These are phyloP conservation scores for Botrytis squamosa DNA, from an alignment of 2,329 filamentous ascomycete genomes.

Conservation along the genomic window DNA sequence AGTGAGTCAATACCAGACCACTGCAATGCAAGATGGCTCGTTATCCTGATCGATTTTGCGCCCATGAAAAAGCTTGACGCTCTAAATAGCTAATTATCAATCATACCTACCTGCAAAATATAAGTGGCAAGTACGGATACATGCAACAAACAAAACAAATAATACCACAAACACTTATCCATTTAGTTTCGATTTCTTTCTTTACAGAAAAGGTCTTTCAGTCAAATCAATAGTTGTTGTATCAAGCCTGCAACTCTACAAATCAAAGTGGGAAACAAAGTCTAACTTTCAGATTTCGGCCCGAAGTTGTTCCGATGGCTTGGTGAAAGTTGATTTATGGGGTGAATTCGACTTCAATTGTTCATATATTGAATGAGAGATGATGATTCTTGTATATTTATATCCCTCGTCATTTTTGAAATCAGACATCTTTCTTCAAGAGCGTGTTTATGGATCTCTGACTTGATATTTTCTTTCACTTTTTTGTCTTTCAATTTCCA, in stretches of 20 bases:
- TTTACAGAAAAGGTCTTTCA: neutral
- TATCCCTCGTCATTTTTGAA: neutral
- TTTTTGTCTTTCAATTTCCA: neutral
- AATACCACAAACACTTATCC: neutral
- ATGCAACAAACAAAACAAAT: neutral
- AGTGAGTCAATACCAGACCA: neutral
- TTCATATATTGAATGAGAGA: neutral
- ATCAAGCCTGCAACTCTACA: neutral
- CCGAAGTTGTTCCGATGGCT: neutral
- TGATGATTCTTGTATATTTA: neutral
- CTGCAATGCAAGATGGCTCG: neutral
- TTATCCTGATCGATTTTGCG: neutral
- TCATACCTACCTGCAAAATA: neutral
- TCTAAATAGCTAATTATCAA: neutral
- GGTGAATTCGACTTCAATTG: neutral
- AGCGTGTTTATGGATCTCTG: neutral
- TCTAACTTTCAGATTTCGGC: neutral
- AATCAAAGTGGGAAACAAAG: neutral
- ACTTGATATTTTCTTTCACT: neutral
- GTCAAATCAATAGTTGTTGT: neutral
- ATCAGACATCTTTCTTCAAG: fast-evolving
- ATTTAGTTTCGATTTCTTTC: neutral
- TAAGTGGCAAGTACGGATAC: neutral
- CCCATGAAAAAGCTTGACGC: neutral
- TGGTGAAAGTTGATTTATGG: neutral